Conservation (phyloP, 371 early-diverging fungal genomes). For the Syncephalastrum sp. region DNA sequence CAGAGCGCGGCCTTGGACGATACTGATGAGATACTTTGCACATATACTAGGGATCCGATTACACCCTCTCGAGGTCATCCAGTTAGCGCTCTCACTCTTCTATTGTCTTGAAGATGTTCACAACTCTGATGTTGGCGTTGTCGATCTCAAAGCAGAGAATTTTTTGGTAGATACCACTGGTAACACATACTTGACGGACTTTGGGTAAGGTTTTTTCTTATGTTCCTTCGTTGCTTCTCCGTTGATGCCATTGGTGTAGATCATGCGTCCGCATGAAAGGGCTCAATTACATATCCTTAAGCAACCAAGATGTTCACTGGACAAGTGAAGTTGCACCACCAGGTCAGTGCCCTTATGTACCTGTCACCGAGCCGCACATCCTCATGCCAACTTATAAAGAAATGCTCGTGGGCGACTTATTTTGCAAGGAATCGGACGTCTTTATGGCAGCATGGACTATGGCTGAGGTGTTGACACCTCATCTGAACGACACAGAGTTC, state of each 20-base stretch:
- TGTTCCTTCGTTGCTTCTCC: background rate
- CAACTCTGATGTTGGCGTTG: conserved; percentile 27
- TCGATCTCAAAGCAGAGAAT: conserved; percentile 43
- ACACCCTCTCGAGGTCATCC: conserved; percentile 25
- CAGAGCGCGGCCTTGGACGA: background rate
- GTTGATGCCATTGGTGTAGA: conserved; percentile 9
- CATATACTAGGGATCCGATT: conserved; percentile 7
- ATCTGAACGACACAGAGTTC: conserved; percentile 24
- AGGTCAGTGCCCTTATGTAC: conserved; percentile 6
- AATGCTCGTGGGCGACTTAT: conserved; percentile 18
- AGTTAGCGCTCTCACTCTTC: conserved; percentile 30
- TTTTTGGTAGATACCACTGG: conserved; percentile 32
- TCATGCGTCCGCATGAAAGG: conserved; percentile 28
- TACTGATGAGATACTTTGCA: background rate
- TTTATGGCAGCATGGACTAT: conserved; percentile 37
- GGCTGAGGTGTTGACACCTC: conserved; percentile 29
- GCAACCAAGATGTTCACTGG: conserved; percentile 20
- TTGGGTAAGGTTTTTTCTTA: conserved; percentile 20
- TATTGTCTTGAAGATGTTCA: conserved; percentile 34
- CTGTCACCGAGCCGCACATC: background rate
- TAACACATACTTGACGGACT: conserved; percentile 36
- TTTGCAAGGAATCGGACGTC: conserved; percentile 33
- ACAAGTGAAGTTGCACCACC: conserved; percentile 39
- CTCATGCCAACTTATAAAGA: conserved; percentile 14
- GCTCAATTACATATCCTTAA: conserved; percentile 6